phyloP scores from a whole-genome alignment of 768 basidiomycete genomes.

The Leccinum aurantiacum region DNA sequence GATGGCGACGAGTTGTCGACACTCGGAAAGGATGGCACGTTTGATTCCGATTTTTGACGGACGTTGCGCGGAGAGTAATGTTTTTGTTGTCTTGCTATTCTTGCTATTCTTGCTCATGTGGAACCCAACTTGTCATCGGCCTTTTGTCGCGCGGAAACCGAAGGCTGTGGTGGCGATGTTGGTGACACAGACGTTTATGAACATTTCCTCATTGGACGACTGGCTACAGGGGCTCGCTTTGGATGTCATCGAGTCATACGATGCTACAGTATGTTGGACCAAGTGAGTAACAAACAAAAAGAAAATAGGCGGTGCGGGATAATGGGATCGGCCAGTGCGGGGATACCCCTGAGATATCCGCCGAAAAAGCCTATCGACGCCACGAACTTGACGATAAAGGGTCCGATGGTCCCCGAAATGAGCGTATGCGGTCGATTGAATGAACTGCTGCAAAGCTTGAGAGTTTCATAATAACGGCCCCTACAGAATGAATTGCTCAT shows the following conservation, averaged over 20 bases:
- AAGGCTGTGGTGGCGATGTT: neutral
- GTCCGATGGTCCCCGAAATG: too few species aligned
- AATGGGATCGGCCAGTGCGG: neutral
- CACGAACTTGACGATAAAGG: too few species aligned
- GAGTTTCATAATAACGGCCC: too few species aligned
- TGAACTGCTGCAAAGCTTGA: too few species aligned
- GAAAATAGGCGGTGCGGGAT: neutral
- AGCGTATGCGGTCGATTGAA: too few species aligned
- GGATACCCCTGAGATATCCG: neutral
- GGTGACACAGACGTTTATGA: too few species aligned
- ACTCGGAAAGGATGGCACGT: conserved; percentile 30
- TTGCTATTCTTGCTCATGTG: neutral
- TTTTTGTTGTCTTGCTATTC: neutral
- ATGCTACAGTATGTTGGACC: neutral
- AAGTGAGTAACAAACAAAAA: neutral
- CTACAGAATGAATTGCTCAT: too few species aligned
- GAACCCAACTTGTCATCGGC: neutral
- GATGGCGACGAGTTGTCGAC: conserved; percentile 35
- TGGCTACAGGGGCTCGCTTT: neutral
- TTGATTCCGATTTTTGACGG: conserved; percentile 31
- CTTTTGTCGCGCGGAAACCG: neutral
- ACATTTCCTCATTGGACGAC: neutral
- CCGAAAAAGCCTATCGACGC: neutral
- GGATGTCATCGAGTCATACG: neutral
- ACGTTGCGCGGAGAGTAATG: neutral